phyloP scores from a whole-genome alignment of 2,329 filamentous ascomycete species.

The Pseudogymnoascus sp. region DNA sequence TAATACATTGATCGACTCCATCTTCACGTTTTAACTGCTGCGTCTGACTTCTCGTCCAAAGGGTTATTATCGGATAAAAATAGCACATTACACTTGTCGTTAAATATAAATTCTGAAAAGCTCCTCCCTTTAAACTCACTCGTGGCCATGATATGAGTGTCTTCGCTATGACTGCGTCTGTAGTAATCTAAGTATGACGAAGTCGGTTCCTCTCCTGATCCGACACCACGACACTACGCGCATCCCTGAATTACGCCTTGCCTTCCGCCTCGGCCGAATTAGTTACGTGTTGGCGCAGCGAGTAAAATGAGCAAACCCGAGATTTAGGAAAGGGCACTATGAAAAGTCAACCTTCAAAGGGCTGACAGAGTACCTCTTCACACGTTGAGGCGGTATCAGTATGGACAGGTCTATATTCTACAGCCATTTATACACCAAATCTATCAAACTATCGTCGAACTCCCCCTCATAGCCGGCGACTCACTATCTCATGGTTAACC shows the following conservation, averaged over 20 bases:
- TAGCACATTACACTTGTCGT: background rate
- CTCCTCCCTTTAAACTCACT: background rate
- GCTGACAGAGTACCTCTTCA: background rate
- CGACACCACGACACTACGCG: background rate
- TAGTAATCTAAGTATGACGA: background rate
- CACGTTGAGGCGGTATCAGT: background rate
- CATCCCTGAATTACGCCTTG: too few relatives aligned
- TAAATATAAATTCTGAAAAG: background rate
- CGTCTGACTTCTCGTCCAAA: background rate
- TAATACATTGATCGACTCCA: background rate
- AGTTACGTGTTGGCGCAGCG: too few relatives aligned
- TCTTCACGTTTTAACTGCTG: background rate
- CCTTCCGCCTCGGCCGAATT: too few relatives aligned
- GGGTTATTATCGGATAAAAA: background rate
- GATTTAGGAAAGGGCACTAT: too few relatives aligned
- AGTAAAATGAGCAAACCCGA: too few relatives aligned
- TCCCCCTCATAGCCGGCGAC: background rate
- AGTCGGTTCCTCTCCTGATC: background rate
- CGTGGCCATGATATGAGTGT: background rate
- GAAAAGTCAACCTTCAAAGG: too few relatives aligned
- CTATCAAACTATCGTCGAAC: background rate
- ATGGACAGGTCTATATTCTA: background rate
- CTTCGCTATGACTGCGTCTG: background rate
- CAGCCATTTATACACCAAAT: background rate
- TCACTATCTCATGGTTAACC: slow-evolving; percentile 2